Evolutionary conservation across 352 stramenopile genomes (phyloP).

Genomic region (Phytophthora podocarpi): DNA sequence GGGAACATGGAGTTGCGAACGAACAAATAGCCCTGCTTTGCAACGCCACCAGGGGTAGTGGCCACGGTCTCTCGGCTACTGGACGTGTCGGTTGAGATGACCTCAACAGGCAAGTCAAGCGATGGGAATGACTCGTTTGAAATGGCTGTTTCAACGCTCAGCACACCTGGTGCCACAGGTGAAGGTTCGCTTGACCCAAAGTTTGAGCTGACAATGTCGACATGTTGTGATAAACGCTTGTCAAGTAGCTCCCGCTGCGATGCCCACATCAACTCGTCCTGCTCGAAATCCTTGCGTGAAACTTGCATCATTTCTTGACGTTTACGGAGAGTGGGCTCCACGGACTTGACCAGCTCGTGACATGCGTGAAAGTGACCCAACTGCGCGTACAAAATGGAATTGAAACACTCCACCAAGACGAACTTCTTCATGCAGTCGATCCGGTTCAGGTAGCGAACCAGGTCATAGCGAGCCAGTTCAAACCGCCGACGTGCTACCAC

Average conservation of each 20-base stretch:
- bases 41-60: constrained; percentile 36
- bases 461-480: constrained; percentile 84
- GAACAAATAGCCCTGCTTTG: constrained; percentile 88
- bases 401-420: constrained; percentile 84
- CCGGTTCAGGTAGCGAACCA: constrained; percentile 84
- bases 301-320: constrained; percentile 76
- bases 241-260: constrained; percentile 72
- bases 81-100: constrained; percentile 73
- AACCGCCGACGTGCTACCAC: constrained; percentile 67
- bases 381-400: constrained; percentile 83
- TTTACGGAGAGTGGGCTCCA: constrained; percentile 68
- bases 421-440: constrained; percentile 89
- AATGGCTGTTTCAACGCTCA: constrained; percentile 27
- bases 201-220: constrained; percentile 37
- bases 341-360: constrained; percentile 79
- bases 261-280: constrained; percentile 79
- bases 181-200: constrained; percentile 22
- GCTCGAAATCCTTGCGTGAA: constrained; percentile 67
- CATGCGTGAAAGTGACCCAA: constrained; percentile 82
- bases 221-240: constrained; percentile 52
- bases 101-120: constrained; percentile 76
- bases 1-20: constrained; percentile 87
- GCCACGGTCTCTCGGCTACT: constrained; percentile 49
- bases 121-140: constrained; percentile 35
- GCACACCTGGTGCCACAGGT: not conserved